Evolutionary conservation across 2,329 filamentous ascomycete species (phyloP).

Genomic region (Akanthomyces dipterigenus): DNA sequence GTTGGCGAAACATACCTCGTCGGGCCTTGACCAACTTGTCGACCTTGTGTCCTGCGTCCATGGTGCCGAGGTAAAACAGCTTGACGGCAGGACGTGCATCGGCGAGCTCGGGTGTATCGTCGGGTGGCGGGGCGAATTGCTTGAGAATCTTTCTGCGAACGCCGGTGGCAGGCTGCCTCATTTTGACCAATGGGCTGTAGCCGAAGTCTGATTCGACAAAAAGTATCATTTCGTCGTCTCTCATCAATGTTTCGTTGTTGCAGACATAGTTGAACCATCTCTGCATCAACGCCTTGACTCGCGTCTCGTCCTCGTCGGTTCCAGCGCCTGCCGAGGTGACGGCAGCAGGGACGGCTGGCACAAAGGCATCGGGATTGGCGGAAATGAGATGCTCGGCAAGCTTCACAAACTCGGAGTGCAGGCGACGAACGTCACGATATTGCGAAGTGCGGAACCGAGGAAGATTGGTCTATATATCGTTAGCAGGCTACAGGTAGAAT

Average conservation of each 20-base stretch:
- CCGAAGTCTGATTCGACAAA: conserved; percentile 99
- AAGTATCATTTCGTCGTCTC: conserved; percentile 93
- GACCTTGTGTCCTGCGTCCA: conserved; percentile 96
- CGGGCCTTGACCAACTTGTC: conserved; percentile 89
- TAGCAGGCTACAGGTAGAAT: conserved; percentile 13
- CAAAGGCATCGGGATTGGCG: conserved; percentile 91
- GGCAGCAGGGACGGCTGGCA: conserved; percentile 92
- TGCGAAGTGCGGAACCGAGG: conserved; percentile 96
- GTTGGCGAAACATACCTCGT: conserved; percentile 54
- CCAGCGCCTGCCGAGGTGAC: conserved; percentile 89
- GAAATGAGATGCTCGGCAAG: conserved; percentile 94
- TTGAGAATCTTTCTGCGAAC: conserved; percentile 93
- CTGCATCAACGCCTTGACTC: conserved; percentile 85
- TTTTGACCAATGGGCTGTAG: conserved; percentile 90
- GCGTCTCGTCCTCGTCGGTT: conserved; percentile 87
- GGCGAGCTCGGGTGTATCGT: conserved; percentile 91
- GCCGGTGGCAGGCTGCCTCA: conserved; percentile 94
- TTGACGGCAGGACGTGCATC: conserved; percentile 88
- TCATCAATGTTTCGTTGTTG: conserved; percentile 83
- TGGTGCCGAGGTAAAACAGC: conserved; percentile 87
- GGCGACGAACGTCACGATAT: conserved; percentile 91
- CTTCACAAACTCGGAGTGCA: conserved; percentile 93
- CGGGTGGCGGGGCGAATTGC: conserved; percentile 94
- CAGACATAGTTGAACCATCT: conserved; percentile 94
- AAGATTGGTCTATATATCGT: conserved; percentile 74